phyloP scores from a whole-genome alignment of 2,329 filamentous ascomycete species.

The Coniochaeta sp. region DNA sequence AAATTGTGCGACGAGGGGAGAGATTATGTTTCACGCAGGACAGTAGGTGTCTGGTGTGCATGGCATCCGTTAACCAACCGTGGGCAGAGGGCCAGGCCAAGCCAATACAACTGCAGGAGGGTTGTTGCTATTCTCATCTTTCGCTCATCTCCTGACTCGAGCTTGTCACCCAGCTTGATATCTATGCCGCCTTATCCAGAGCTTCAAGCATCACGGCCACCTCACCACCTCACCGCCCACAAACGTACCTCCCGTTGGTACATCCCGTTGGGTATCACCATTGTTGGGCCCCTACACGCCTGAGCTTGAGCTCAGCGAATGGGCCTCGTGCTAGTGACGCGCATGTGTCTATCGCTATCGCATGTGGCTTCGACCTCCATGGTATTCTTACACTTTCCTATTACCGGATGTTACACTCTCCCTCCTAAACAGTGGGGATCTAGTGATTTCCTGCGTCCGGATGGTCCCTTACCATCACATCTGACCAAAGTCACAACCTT shows the following conservation, averaged over 20 bases:
- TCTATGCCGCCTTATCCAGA: not conserved
- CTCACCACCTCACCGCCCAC: too few relatives aligned
- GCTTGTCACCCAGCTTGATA: not conserved
- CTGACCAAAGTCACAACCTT: not conserved
- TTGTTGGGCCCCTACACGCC: not conserved
- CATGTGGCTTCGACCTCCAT: not conserved
- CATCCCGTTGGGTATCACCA: not conserved
- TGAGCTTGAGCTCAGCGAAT: not conserved
- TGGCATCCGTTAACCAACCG: not conserved
- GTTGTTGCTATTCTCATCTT: not conserved
- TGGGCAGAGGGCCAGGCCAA: not conserved
- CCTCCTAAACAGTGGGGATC: not conserved
- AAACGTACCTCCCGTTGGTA: too few relatives aligned
- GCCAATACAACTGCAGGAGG: not conserved
- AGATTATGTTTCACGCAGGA: not conserved
- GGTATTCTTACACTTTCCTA: not conserved
- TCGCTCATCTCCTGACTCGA: not conserved
- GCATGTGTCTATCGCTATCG: not conserved
- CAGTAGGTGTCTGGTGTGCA: not conserved
- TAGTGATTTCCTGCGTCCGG: not conserved
- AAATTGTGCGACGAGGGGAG: not conserved
- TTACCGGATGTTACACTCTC: not conserved
- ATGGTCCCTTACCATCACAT: not conserved
- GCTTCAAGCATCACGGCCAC: not conserved
- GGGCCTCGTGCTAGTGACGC: not conserved